A percentile compares a stretch with the other conserved stretches of the same genome.
Evolutionary conservation across 192 early-diverging fungal species (phyloP).

Genomic region (Linnemannia schmuckeri): DNA sequence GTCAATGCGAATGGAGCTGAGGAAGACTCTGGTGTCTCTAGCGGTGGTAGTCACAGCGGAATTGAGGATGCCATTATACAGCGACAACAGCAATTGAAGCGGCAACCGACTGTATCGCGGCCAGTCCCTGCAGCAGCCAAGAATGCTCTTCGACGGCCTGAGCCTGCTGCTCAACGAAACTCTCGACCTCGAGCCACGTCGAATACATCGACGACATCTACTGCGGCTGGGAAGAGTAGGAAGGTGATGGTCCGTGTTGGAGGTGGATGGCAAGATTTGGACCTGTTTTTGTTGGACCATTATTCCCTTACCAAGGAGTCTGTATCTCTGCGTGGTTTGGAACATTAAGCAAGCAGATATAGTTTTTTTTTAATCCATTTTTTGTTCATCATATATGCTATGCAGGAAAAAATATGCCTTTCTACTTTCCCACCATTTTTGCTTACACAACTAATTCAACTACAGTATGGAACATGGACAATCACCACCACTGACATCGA

Average conservation of each 20-base stretch:
- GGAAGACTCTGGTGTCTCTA: conserved; percentile 25
- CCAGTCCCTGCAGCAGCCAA: not conserved
- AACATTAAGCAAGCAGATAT: not conserved
- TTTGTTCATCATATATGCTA: not conserved
- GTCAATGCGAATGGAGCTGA: not conserved
- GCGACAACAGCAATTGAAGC: conserved; percentile 5
- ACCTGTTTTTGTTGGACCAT: conserved; percentile 67
- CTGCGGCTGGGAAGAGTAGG: conserved; percentile 19
- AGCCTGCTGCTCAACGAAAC: conserved; percentile 18
- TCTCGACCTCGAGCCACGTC: conserved; percentile 13
- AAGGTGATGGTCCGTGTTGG: conserved; percentile 73
- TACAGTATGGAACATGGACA: not conserved
- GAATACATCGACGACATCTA: not conserved
- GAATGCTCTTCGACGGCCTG: conserved; percentile 13
- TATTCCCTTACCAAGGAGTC: not conserved
- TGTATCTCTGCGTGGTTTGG: not conserved
- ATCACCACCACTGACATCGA: not conserved
- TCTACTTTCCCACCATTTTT: not conserved
- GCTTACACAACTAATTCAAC: not conserved
- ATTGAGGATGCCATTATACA: conserved; percentile 13
- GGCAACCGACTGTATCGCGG: not conserved
- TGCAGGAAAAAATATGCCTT: conserved; percentile 15
- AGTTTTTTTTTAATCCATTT: not conserved
- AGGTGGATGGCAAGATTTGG: conserved; percentile 71
- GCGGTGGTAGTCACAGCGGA: conserved; percentile 22